These are phyloP conservation scores for Murraya koenigii DNA, from an alignment of 345 rosid genomes.

Conservation along the genomic window DNA sequence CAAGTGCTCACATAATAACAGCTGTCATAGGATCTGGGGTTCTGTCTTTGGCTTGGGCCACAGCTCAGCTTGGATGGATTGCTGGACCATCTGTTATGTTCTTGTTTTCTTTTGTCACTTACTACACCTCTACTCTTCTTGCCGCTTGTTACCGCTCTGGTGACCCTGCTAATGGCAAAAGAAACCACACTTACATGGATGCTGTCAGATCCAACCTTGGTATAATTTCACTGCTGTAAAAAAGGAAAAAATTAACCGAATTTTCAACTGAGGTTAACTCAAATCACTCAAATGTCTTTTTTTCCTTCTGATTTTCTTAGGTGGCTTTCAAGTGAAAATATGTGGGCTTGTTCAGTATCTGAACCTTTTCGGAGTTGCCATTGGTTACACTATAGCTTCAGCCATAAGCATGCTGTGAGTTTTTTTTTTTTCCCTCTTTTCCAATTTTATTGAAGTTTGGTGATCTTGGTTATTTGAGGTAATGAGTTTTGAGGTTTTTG, in stretches of 20 bases:
- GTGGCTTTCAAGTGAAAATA: constrained; percentile 34
- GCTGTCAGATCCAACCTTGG: constrained; percentile 47
- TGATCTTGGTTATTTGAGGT: background rate
- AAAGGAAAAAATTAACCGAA: background rate
- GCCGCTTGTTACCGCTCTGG: constrained; percentile 52
- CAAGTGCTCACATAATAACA: constrained; percentile 48
- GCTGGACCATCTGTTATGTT: constrained; percentile 42
- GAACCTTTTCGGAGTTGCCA: constrained; percentile 46
- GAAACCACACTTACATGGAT: constrained; percentile 64
- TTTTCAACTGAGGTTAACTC: background rate
- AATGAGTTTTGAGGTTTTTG: constrained; percentile 6
- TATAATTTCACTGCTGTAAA: background rate
- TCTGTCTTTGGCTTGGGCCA: constrained; percentile 47
- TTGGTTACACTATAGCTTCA: constrained; percentile 58
- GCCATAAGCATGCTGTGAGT: constrained; percentile 39
- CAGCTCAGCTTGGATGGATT: constrained; percentile 52
- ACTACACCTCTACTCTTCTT: constrained; percentile 48
- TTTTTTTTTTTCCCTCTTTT: background rate
- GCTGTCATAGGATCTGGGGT: constrained; percentile 55
- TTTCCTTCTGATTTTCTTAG: constrained; percentile 18
- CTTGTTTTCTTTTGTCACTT: constrained; percentile 40
- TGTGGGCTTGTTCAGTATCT: constrained; percentile 51
- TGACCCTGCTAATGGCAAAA: constrained; percentile 41
- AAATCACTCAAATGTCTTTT: background rate
- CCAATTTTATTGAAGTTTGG: background rate